Conservation (phyloP, 306 rosid species). For the Herpetospermum pedunculosum region DNA sequence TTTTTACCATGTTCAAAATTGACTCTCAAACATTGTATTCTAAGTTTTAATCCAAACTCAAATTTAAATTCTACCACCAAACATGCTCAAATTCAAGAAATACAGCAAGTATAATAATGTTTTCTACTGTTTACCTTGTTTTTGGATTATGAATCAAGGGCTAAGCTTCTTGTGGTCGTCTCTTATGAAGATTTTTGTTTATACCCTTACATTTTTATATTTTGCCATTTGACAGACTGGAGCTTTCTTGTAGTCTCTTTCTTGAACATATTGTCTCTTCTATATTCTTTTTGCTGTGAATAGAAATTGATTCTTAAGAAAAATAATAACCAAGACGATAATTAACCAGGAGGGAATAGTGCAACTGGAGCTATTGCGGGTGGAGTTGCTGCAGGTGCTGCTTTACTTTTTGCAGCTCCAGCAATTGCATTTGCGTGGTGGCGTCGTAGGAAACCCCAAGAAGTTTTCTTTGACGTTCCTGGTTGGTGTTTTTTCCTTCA, state of each 20-base stretch:
- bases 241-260: background rate
- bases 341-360: constrained; percentile 61
- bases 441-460: constrained; percentile 96
- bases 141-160: background rate
- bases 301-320: background rate
- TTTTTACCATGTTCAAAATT: background rate
- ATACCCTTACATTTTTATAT: background rate
- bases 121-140: background rate
- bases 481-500: constrained; percentile 32
- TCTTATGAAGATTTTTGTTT: background rate
- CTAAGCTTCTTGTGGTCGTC: background rate
- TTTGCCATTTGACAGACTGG: background rate
- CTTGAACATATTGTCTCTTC: background rate
- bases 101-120: background rate
- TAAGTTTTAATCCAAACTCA: background rate
- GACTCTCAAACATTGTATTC: background rate
- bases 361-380: constrained; percentile 98
- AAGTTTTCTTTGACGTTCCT: constrained; percentile 95
- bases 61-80: background rate
- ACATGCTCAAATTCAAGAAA: background rate
- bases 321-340: background rate
- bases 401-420: constrained; percentile 92
- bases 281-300: background rate
- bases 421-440: constrained; percentile 99
- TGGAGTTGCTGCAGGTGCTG: constrained; percentile 99